Percentiles rank a stretch among this genome's conserved stretches.
phyloP scores from a whole-genome alignment of 164 flowering plant genomes.

The Tetracentron sinense region DNA sequence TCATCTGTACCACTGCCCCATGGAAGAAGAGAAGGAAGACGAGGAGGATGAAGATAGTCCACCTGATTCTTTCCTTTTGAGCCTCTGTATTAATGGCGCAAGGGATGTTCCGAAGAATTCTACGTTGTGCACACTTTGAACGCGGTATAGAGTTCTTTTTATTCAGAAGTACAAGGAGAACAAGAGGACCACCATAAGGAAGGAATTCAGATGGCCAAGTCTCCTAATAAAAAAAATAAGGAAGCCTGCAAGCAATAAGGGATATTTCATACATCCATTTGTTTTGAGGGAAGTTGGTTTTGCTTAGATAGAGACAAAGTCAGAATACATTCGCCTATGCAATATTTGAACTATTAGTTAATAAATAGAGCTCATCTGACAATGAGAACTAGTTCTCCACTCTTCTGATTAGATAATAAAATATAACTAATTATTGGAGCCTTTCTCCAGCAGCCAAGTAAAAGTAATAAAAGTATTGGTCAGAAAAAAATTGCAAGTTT shows the following conservation, averaged over 20 bases:
- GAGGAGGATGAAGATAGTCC: conserved; percentile 21
- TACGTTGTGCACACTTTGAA: background rate
- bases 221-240: background rate
- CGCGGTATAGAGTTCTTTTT: background rate
- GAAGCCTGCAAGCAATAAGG: conserved; percentile 1
- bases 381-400: no score
- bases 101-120: background rate
- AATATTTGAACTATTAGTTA: no score
- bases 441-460: no score
- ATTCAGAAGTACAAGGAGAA: background rate
- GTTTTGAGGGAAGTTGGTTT: no score
- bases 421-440: no score
- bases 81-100: conserved; percentile 16
- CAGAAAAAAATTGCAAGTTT: no score
- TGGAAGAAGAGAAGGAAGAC: conserved; percentile 29
- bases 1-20: conserved; percentile 56
- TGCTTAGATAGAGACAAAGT: no score
- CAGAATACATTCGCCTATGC: no score
- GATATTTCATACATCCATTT: conserved; percentile 10
- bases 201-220: conserved; percentile 2
- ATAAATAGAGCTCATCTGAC: no score
- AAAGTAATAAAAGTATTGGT: no score
- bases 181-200: background rate
- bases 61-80: conserved; percentile 26
- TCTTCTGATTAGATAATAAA: no score